Conservation (phyloP, 495 filamentous ascomycete genomes). For the Penicillium coffeae region DNA sequence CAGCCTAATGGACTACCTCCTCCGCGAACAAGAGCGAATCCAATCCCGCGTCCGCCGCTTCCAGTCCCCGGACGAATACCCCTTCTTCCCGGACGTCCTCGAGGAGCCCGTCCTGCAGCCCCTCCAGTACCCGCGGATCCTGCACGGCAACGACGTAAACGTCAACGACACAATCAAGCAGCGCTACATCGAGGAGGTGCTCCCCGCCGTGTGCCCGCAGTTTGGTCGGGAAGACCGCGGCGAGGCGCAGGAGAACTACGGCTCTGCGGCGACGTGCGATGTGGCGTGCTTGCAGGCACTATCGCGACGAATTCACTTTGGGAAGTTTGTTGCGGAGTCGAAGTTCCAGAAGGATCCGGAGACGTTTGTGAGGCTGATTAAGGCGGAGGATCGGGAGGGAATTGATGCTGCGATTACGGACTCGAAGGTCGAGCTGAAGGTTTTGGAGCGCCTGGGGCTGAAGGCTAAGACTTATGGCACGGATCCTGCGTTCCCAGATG, state of each 20-base stretch:
- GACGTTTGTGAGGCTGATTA: constrained; percentile 74
- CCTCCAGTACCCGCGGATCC: constrained; percentile 84
- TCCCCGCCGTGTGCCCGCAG: constrained; percentile 75
- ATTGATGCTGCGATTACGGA: constrained; percentile 92
- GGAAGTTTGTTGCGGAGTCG: constrained; percentile 98
- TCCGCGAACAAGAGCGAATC: constrained; percentile 81
- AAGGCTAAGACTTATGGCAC: constrained; percentile 96
- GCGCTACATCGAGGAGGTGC: constrained; percentile 76
- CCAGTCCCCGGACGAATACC: constrained; percentile 94
- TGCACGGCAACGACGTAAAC: constrained; percentile 90
- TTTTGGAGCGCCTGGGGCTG: constrained; percentile 77
- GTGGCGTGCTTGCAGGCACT: constrained; percentile 88
- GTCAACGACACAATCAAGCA: constrained; percentile 84
- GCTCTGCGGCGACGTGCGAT: constrained; percentile 86
- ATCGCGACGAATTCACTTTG: constrained; percentile 91
- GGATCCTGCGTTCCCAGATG: constrained; percentile 67
- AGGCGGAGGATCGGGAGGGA: constrained; percentile 67
- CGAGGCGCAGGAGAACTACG: constrained; percentile 91
- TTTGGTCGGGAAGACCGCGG: constrained; percentile 72
- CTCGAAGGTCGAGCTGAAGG: constrained; percentile 81
- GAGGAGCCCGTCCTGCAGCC: constrained; percentile 78
- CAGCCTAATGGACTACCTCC: constrained; percentile 91
- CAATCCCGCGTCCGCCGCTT: constrained; percentile 95
- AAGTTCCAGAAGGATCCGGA: constrained; percentile 88
- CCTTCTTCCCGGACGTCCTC: constrained; percentile 87